These are phyloP conservation scores for Lolium perenne DNA, from an alignment of 176 grass and related monocot genomes.

Conservation along the genomic window DNA sequence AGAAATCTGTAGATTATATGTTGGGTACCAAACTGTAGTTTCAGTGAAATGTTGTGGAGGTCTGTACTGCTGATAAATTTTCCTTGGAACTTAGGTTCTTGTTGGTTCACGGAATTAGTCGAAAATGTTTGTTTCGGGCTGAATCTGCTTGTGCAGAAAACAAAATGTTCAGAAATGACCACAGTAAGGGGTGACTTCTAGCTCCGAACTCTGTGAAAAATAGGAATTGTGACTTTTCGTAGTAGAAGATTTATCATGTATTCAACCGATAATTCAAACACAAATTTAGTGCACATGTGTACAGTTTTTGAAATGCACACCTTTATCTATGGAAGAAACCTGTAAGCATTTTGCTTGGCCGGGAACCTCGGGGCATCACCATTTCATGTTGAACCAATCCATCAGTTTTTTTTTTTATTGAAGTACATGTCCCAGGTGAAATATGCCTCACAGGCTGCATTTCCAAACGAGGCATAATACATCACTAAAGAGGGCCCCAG, in stretches of 20 bases:
- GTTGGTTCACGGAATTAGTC: neutral
- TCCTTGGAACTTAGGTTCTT: neutral
- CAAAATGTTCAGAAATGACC: neutral
- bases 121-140: neutral
- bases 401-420: too few species aligned
- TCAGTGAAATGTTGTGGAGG: neutral
- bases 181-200: neutral
- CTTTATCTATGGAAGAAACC: neutral
- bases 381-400: too few species aligned
- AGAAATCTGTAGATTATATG: neutral
- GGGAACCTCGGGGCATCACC: too few species aligned
- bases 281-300: neutral
- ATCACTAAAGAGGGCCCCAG: too few species aligned
- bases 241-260: neutral
- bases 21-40: too few species aligned
- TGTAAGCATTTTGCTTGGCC: neutral
- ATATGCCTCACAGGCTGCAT: too few species aligned
- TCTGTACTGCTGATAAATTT: neutral
- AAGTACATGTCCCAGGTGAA: too few species aligned
- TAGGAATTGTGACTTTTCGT: too few species aligned
- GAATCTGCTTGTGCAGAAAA: neutral
- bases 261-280: neutral
- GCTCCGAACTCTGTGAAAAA: neutral
- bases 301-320: neutral
- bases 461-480: too few species aligned